Evolutionary conservation across 257 asterid species (phyloP).

Genomic region (Phtheirospermum japonicum): DNA sequence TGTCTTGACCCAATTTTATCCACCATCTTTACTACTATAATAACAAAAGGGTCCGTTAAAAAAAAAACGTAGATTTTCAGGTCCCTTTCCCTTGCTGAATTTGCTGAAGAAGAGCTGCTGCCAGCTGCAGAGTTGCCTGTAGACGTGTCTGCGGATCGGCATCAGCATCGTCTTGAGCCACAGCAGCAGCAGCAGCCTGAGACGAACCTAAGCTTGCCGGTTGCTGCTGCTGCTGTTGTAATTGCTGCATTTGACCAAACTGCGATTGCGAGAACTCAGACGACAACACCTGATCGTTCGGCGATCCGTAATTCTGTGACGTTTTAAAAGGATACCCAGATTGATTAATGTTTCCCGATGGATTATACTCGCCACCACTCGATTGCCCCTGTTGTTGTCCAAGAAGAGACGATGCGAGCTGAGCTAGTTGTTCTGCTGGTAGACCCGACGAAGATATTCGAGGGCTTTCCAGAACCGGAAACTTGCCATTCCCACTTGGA

Average conservation of each 20-base stretch:
- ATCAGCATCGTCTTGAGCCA: constrained; percentile 52
- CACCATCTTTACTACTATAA: too few relatives aligned
- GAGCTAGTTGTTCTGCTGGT: constrained; percentile 69
- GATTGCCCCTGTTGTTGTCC: constrained; percentile 72
- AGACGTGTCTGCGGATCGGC: constrained; percentile 79
- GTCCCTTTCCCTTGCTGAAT: constrained; percentile 83
- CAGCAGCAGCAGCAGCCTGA: constrained; percentile 29
- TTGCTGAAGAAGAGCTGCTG: constrained; percentile 93
- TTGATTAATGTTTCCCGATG: constrained; percentile 37
- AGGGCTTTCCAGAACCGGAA: constrained; percentile 40
- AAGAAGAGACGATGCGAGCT: constrained; percentile 67
- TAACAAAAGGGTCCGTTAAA: too few relatives aligned
- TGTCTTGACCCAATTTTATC: too few relatives aligned
- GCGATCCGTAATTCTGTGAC: constrained; percentile 41
- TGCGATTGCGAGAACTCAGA: constrained; percentile 48
- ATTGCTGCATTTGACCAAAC: constrained; percentile 42
- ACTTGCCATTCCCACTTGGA: constrained; percentile 37
- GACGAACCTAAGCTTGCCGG: constrained; percentile 33
- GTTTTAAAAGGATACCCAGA: constrained; percentile 38
- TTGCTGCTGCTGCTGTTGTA: constrained; percentile 39
- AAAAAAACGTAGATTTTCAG: constrained; percentile 26
- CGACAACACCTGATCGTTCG: constrained; percentile 36
- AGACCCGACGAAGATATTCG: constrained; percentile 40
- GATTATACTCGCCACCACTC: constrained; percentile 43
- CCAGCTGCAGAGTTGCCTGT: constrained; percentile 89